A percentile compares a stretch with the other conserved stretches of the same genome.
phyloP scores from a whole-genome alignment of 768 basidiomycete species.

The Boletales sp. region DNA sequence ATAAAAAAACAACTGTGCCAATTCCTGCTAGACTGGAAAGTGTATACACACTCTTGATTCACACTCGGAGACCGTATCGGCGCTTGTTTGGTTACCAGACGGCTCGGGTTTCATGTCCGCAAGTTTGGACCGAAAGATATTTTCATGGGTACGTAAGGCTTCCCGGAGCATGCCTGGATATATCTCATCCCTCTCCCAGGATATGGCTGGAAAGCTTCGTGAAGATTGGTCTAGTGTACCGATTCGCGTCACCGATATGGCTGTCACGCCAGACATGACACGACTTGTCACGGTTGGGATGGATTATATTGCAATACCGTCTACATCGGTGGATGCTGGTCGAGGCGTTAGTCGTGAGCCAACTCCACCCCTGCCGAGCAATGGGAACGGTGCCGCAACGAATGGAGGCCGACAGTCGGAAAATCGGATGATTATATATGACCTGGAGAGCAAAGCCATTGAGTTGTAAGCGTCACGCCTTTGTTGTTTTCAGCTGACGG shows the following conservation, averaged over 20 bases:
- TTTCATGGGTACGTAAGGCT: conserved; percentile 66
- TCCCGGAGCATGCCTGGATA: background rate
- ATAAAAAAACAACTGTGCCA: conserved; percentile 2
- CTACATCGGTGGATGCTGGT: conserved; percentile 11
- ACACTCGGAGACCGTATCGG: conserved; percentile 81
- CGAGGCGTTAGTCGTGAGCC: conserved; percentile 36
- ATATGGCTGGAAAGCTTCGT: conserved; percentile 65
- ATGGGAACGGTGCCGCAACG: conserved; percentile 32
- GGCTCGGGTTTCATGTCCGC: conserved; percentile 88
- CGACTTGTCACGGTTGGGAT: conserved; percentile 85
- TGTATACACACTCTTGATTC: conserved; percentile 62
- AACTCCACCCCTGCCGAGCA: conserved; percentile 28
- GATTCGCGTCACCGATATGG: conserved; percentile 84
- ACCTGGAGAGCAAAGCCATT: conserved; percentile 62
- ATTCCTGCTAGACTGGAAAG: conserved; percentile 59
- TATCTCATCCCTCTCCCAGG: conserved; percentile 42
- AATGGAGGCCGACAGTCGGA: conserved; percentile 40
- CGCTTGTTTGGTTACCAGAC: conserved; percentile 86
- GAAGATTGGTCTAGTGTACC: conserved; percentile 67
- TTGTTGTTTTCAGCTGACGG: conserved; percentile 8
- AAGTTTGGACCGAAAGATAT: conserved; percentile 79
- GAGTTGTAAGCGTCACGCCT: conserved; percentile 54
- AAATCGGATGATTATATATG: conserved; percentile 73
- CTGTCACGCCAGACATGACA: conserved; percentile 79
- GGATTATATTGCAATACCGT: conserved; percentile 35